Conservation (phyloP, 2,329 filamentous ascomycete species). For the Lachnellula cervina region DNA sequence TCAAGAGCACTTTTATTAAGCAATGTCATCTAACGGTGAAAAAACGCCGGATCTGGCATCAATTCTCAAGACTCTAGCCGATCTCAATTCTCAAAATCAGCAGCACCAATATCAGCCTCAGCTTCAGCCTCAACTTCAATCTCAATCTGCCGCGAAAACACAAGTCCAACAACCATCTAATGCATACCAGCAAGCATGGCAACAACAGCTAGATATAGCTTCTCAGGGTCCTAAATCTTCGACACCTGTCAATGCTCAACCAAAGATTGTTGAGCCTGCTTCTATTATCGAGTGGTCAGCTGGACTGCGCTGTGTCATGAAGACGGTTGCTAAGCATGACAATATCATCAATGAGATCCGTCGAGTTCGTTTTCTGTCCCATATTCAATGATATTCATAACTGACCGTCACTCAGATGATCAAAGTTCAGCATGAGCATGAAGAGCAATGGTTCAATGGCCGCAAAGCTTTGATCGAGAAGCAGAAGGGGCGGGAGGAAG, state of each 20-base stretch:
- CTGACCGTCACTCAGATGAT: slow-evolving; percentile 45
- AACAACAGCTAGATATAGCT: slow-evolving; percentile 7
- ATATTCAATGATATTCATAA: slow-evolving; percentile 3
- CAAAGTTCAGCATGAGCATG: slow-evolving; percentile 56
- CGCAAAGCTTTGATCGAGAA: slow-evolving; percentile 47
- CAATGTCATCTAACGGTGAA: slow-evolving; percentile 23
- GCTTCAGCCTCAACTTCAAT: slow-evolving; percentile 5
- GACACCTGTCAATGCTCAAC: neutral
- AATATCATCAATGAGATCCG: slow-evolving; percentile 41
- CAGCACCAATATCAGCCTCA: slow-evolving; percentile 9
- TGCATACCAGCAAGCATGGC: slow-evolving; percentile 5
- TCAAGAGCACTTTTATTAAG: neutral
- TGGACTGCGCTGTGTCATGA: slow-evolving; percentile 47
- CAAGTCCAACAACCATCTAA: neutral
- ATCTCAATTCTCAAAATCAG: slow-evolving; percentile 23
- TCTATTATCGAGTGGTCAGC: slow-evolving; percentile 47
- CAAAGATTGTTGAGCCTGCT: slow-evolving; percentile 36
- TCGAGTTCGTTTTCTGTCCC: slow-evolving; percentile 6
- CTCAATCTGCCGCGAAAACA: slow-evolving; percentile 16
- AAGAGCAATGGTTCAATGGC: slow-evolving; percentile 55
- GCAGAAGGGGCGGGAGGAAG: slow-evolving; percentile 46
- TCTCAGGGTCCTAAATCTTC: neutral
- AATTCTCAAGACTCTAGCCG: slow-evolving; percentile 29
- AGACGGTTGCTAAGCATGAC: slow-evolving; percentile 41
- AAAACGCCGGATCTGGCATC: slow-evolving; percentile 30